phyloP scores from a whole-genome alignment of 2,329 filamentous ascomycete species.

The Aschersonia sp. region DNA sequence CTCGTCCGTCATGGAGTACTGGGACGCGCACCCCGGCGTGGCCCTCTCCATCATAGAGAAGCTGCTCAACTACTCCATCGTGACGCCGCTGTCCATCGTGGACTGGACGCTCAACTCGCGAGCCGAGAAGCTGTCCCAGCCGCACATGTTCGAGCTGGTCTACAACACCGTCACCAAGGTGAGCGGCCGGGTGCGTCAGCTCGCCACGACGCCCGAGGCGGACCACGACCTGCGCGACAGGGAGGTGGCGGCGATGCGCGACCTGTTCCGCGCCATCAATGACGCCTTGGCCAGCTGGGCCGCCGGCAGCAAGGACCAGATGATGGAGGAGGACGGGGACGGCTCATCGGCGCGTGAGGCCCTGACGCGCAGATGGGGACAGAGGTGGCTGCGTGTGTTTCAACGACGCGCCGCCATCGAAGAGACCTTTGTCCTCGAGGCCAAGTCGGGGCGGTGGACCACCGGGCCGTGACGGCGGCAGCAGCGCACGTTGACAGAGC shows the following conservation, averaged over 20 bases:
- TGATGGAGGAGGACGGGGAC: conserved; percentile 50
- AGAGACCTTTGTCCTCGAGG: conserved; percentile 45
- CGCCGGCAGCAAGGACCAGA: conserved; percentile 55
- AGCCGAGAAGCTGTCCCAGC: conserved; percentile 54
- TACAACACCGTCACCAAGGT: conserved; percentile 83
- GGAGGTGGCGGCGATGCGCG: conserved; percentile 62
- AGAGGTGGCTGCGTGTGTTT: conserved; percentile 78
- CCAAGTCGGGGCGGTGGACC: conserved; percentile 8
- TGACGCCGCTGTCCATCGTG: conserved; percentile 72
- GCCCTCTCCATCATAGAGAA: conserved; percentile 92
- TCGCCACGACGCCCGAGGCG: conserved; percentile 47
- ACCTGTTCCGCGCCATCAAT: conserved; percentile 69
- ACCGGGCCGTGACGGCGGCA: not conserved
- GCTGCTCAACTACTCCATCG: conserved; percentile 90
- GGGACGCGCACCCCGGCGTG: conserved; percentile 82
- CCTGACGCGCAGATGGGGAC: conserved; percentile 66
- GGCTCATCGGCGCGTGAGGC: conserved; percentile 43
- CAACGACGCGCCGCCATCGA: conserved; percentile 71
- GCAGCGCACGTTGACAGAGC: too few relatives aligned
- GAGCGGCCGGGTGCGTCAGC: conserved; percentile 69
- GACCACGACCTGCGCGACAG: conserved; percentile 52
- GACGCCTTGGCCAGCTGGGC: conserved; percentile 64
- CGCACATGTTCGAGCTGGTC: conserved; percentile 81
- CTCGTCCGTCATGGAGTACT: conserved; percentile 80
- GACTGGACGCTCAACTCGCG: conserved; percentile 70